Base-by-base conservation (phyloP, 768 basidiomycete species). In the Auriculariales sp. region DNA sequence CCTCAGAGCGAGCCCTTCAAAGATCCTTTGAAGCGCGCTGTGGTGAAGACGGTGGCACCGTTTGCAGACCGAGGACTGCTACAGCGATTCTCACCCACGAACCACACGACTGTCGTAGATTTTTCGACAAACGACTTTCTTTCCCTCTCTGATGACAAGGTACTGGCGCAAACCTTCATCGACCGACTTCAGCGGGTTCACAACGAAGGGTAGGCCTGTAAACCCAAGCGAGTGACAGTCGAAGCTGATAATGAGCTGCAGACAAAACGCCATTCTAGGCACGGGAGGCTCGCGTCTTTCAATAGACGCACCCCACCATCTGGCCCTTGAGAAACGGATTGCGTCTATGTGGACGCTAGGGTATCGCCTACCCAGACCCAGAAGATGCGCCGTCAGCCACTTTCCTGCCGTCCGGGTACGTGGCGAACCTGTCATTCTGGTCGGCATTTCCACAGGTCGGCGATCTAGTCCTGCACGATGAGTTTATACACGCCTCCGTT, bases 71-170 rank as follows among this genome's bases (percentile, higher is more conserved):
- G n/a, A n/a, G n/a, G n/a, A n/a, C n/a, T n/a, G n/a, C n/a, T n/a
- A n/a, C n/a, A n/a, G n/a, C n/a, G n/a, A n/a, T n/a, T n/a, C n/a
- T n/a, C n/a, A n/a, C n/a, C n/a, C n/a, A n/a, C n/a, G n/a, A n/a
- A n/a, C n/a, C n/a, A n/a, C n/a, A n/a, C 56, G 4, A 11, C 12
- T 15, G 39, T 19, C 39, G 65, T 73, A 48, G 86, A 91, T 59
- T 89, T 90, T 62, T 83, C 74, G n/a, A 85, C 89, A 2, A 95
- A 94, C 63, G 90, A 95, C 64, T 95, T 93, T 64, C 82, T 95
- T 48, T 90, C 89, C 0, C 72, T 95, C 25, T 69, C 90, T 1
- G 62, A 68, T n/a, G 86, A 80, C 2, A 57, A 70, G 1, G 53
- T 56, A n/a, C 71, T 92, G 10, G 80, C 82, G 27, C 48, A 61